phyloP scores from a whole-genome alignment of 345 rosid genomes.

The Balakata baccata region DNA sequence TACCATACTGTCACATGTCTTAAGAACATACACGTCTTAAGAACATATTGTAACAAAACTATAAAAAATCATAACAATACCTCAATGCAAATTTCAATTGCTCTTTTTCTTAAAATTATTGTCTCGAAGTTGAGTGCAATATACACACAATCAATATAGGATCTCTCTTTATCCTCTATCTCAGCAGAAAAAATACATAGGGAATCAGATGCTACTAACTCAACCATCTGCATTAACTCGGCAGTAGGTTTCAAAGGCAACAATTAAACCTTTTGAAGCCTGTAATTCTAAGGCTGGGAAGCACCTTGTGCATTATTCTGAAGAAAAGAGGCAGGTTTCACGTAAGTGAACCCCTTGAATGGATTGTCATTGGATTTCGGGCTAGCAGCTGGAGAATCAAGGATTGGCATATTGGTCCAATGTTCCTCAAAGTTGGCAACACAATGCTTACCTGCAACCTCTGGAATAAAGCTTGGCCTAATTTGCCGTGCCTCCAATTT shows the following conservation, averaged over 20 bases:
- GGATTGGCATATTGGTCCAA: constrained; percentile 83
- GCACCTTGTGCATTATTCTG: constrained; percentile 2
- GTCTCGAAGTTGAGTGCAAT: background rate
- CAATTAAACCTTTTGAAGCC: background rate
- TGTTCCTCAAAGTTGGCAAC: constrained; percentile 76
- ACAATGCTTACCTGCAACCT: constrained; percentile 74
- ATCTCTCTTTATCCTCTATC: background rate
- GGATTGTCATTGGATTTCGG: constrained; percentile 60
- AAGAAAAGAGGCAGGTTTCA: constrained; percentile 62
- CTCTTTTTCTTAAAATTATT: background rate
- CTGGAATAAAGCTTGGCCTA: constrained; percentile 72
- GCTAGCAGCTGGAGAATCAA: constrained; percentile 73
- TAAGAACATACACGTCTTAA: too few relatives aligned
- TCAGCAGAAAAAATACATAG: background rate
- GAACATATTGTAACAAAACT: too few relatives aligned
- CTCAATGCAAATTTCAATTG: background rate
- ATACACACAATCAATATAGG: background rate
- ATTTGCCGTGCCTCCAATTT: constrained; percentile 72
- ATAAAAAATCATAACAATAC: background rate
- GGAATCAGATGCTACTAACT: background rate
- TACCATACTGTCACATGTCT: too few relatives aligned
- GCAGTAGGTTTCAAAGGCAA: background rate
- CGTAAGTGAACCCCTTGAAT: constrained; percentile 62
- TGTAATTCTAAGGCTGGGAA: background rate
- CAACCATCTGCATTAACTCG: too few relatives aligned